Evolutionary conservation across 495 filamentous ascomycete genomes (phyloP).

Genomic region (Daldinia caldariorum): DNA sequence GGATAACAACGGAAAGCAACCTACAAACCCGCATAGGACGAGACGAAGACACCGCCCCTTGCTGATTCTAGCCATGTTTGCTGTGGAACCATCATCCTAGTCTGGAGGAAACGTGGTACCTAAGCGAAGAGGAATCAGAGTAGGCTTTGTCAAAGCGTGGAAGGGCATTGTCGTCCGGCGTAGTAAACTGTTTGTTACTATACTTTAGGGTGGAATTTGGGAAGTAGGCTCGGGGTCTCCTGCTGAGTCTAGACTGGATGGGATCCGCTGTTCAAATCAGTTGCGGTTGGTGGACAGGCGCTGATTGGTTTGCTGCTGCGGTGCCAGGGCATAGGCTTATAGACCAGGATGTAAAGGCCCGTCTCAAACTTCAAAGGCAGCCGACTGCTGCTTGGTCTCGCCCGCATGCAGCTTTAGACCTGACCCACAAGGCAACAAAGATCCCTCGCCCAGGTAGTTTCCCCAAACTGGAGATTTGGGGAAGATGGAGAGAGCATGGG

Average conservation of each 20-base stretch:
- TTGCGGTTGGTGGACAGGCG: slow-evolving; percentile 34
- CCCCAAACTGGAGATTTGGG: slow-evolving; percentile 43
- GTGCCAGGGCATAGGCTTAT: slow-evolving; percentile 40
- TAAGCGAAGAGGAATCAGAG: slow-evolving; percentile 13
- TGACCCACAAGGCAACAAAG: slow-evolving; percentile 41
- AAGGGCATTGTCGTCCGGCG: slow-evolving; percentile 19
- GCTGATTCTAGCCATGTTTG: slow-evolving; percentile 26
- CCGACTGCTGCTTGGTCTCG: slow-evolving; percentile 45
- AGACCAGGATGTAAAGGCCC: slow-evolving; percentile 49
- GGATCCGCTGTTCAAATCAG: slow-evolving; percentile 35
- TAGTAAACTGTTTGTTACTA: slow-evolving; percentile 37
- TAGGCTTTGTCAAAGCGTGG: slow-evolving; percentile 12
- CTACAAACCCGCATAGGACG: slow-evolving; percentile 26
- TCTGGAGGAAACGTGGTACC: slow-evolving; percentile 42
- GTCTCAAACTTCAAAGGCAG: slow-evolving; percentile 42
- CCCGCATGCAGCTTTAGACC: slow-evolving; percentile 38
- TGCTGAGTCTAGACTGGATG: slow-evolving; percentile 43
- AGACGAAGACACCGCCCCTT: slow-evolving; percentile 34
- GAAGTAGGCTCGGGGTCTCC: slow-evolving; percentile 41
- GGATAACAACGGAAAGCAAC: slow-evolving; percentile 37
- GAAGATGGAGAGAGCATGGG: slow-evolving; percentile 43
- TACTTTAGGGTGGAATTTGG: slow-evolving; percentile 33
- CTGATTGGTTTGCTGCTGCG: slow-evolving; percentile 45
- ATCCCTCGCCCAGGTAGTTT: slow-evolving; percentile 28
- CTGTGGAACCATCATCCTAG: slow-evolving; percentile 19